Conservation (phyloP, 2,329 filamentous ascomycete species). For the Pseudocercospora cruenta region DNA sequence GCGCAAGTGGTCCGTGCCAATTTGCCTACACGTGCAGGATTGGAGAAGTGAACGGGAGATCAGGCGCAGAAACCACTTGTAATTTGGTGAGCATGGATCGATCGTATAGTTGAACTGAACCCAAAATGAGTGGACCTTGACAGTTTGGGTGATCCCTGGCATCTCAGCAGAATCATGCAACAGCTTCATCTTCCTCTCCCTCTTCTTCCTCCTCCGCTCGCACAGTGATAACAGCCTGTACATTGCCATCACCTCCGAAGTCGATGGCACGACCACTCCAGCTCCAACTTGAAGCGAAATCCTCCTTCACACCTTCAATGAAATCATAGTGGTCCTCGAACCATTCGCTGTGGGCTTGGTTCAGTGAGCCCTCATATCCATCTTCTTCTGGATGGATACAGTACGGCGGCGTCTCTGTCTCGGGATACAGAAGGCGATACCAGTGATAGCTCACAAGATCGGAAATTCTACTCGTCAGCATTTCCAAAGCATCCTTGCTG, state of each 20-base stretch:
- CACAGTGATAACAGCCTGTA: neutral
- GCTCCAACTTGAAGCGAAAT: neutral
- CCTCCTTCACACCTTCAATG: neutral
- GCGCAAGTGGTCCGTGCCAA: too few species aligned
- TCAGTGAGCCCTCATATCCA: neutral
- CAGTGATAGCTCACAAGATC: neutral
- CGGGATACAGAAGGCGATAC: neutral
- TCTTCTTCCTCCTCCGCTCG: neutral
- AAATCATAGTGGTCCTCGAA: neutral
- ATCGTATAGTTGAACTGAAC: too few species aligned
- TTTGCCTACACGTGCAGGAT: too few species aligned
- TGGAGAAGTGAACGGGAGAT: too few species aligned
- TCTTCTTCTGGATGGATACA: neutral
- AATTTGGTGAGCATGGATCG: too few species aligned
- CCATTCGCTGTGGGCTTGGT: neutral
- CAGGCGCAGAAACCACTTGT: too few species aligned
- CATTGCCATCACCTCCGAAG: neutral
- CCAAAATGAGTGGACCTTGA: too few species aligned
- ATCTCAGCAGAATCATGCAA: too few species aligned
- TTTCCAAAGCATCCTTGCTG: neutral
- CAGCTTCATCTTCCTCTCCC: too few species aligned
- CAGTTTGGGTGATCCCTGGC: too few species aligned
- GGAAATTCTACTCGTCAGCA: neutral
- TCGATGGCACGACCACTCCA: neutral
- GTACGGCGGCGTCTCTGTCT: neutral